Evolutionary conservation across 192 early-diverging fungal species (phyloP).

Genomic region (Linnemannia exigua): DNA sequence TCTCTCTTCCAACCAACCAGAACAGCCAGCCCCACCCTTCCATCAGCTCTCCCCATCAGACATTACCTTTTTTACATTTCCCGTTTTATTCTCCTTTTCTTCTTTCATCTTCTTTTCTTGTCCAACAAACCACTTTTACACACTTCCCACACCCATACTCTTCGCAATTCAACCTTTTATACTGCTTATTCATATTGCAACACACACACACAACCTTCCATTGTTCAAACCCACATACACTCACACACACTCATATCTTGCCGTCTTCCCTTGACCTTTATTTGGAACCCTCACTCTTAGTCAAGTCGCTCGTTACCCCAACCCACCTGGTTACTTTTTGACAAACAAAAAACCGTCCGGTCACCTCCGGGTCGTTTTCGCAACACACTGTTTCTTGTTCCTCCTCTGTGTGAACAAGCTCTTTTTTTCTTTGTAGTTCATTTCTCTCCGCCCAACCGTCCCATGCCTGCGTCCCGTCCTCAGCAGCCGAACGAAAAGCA

Average conservation of each 20-base stretch:
- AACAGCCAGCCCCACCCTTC: not conserved
- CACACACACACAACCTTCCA: not conserved
- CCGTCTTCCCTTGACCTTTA: not conserved
- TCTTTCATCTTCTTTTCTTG: not conserved
- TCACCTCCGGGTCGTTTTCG: too few species aligned
- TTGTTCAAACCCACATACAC: not conserved
- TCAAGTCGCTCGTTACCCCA: not conserved
- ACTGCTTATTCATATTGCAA: not conserved
- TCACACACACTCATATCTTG: not conserved
- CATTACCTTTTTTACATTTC: not conserved
- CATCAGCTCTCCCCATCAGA: constrained; percentile 8
- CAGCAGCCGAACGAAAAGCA: constrained; percentile 22
- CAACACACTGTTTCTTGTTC: not conserved
- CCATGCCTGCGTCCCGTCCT: constrained; percentile 53
- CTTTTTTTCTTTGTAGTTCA: not conserved
- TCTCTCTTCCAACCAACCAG: not conserved
- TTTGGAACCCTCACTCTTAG: not conserved
- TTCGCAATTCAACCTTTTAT: not conserved
- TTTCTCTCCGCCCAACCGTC: not conserved
- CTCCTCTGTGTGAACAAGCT: not conserved
- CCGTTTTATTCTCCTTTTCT: not conserved
- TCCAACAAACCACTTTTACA: not conserved
- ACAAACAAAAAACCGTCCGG: too few species aligned
- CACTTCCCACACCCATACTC: too few species aligned
- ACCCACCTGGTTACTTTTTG: not conserved